Evolutionary conservation across 2,329 filamentous ascomycete species (phyloP).

Genomic region (Venturia nashicola): DNA sequence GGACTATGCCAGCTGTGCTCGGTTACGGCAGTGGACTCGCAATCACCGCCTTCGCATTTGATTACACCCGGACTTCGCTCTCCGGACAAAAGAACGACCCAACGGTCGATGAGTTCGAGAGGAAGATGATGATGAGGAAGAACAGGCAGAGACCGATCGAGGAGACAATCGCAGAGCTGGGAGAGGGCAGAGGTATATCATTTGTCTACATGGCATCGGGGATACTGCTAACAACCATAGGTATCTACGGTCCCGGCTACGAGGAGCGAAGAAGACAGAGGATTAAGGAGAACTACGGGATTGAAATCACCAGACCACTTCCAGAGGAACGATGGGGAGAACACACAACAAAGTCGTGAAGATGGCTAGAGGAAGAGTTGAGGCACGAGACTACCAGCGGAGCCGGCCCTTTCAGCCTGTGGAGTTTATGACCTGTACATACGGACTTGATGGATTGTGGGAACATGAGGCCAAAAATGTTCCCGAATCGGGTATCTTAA

Average conservation of each 20-base stretch:
- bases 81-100: conserved; percentile 34
- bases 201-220: background rate
- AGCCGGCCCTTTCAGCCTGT: background rate
- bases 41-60: conserved; percentile 48
- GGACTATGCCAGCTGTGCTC: conserved; percentile 57
- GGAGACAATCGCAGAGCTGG: conserved; percentile 69
- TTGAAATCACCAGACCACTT: conserved; percentile 47
- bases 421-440: background rate
- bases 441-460: background rate
- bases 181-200: conserved; percentile 69
- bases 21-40: conserved; percentile 53
- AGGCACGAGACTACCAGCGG: background rate
- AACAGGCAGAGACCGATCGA: conserved; percentile 62
- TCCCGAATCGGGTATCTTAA: background rate
- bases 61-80: conserved; percentile 53
- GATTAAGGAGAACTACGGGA: conserved; percentile 76
- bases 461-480: background rate
- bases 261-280: conserved; percentile 71
- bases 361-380: background rate
- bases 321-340: background rate
- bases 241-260: conserved; percentile 69
- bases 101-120: conserved; percentile 60
- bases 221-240: conserved; percentile 32
- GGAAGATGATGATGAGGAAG: conserved; percentile 62
- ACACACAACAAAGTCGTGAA: background rate